Conservation (phyloP, 2,329 filamentous ascomycete genomes). For the Zymoseptoria ardabiliae region DNA sequence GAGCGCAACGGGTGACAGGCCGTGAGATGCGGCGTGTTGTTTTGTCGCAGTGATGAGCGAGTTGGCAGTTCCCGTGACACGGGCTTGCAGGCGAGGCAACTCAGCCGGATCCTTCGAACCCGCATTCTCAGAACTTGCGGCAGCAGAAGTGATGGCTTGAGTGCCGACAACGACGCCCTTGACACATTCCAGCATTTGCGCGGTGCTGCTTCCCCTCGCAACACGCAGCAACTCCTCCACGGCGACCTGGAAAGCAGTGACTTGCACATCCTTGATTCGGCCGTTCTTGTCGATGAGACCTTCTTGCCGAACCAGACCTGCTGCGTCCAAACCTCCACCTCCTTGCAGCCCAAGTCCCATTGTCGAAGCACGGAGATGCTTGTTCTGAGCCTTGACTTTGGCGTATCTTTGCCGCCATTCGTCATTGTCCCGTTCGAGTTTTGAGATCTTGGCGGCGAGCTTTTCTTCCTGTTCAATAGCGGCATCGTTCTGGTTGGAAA, state of each 20-base stretch:
- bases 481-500: conserved; percentile 72
- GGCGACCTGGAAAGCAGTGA: conserved; percentile 90
- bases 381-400: conserved; percentile 77
- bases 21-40: conserved; percentile 75
- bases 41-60: conserved; percentile 91
- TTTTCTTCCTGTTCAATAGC: conserved; percentile 76
- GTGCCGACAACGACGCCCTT: conserved; percentile 78
- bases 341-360: conserved; percentile 58
- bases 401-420: conserved; percentile 90
- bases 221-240: conserved; percentile 82
- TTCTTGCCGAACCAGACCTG: conserved; percentile 57
- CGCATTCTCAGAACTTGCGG: conserved; percentile 52
- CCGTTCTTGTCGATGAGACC: conserved; percentile 56
- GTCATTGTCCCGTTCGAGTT: conserved; percentile 73
- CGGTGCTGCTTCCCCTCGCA: conserved; percentile 65
- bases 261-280: conserved; percentile 79
- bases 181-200: conserved; percentile 74
- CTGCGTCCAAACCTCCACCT: conserved; percentile 47
- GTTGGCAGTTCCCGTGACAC: conserved; percentile 88
- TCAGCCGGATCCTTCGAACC: conserved; percentile 27
- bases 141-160: conserved; percentile 64
- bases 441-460: conserved; percentile 65
- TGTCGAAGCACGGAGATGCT: conserved; percentile 72
- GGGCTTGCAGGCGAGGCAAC: conserved; percentile 54
- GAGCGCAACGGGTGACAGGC: conserved; percentile 85